These are phyloP conservation scores for Pseudonectria foliicola DNA, from an alignment of 2,329 filamentous ascomycete genomes.

Conservation along the genomic window DNA sequence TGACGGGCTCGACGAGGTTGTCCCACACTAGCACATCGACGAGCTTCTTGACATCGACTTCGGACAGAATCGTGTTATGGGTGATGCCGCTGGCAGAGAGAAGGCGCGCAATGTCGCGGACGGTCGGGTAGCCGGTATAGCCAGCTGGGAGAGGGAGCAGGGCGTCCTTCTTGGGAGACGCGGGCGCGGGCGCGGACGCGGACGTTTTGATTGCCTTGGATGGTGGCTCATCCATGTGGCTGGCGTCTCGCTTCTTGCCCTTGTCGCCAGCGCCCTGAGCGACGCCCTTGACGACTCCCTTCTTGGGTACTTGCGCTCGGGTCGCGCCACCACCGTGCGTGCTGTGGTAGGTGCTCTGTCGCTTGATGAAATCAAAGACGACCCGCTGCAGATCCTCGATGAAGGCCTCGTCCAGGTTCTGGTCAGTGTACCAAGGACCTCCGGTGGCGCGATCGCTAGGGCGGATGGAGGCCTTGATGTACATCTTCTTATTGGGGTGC, in stretches of 20 bases:
- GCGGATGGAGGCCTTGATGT: constrained; percentile 78
- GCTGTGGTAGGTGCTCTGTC: constrained; percentile 60
- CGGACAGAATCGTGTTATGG: constrained; percentile 61
- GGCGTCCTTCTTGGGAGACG: constrained; percentile 26
- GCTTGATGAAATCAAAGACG: constrained; percentile 67
- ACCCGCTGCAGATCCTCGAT: constrained; percentile 69
- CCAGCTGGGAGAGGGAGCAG: constrained; percentile 53
- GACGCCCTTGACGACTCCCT: constrained; percentile 46
- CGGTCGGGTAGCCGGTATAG: constrained; percentile 74
- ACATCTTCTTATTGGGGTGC: constrained; percentile 87
- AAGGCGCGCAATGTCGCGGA: constrained; percentile 67
- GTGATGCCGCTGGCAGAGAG: constrained; percentile 65
- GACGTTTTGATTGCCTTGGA: constrained; percentile 22
- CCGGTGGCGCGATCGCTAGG: constrained; percentile 88
- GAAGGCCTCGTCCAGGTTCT: constrained; percentile 81
- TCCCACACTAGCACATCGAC: constrained; percentile 87
- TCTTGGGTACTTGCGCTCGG: constrained; percentile 45
- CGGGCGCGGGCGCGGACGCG: constrained; percentile 5
- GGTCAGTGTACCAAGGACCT: constrained; percentile 90
- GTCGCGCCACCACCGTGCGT: constrained; percentile 24
- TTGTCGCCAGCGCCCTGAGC: constrained; percentile 37
- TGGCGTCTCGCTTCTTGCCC: constrained; percentile 46
- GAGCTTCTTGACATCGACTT: constrained; percentile 75
- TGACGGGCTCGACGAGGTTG: constrained; percentile 66
- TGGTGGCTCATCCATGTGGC: constrained; percentile 28